These are phyloP conservation scores for Pseudofabraea citricarpa DNA, from an alignment of 2,329 filamentous ascomycete genomes.

Conservation along the genomic window DNA sequence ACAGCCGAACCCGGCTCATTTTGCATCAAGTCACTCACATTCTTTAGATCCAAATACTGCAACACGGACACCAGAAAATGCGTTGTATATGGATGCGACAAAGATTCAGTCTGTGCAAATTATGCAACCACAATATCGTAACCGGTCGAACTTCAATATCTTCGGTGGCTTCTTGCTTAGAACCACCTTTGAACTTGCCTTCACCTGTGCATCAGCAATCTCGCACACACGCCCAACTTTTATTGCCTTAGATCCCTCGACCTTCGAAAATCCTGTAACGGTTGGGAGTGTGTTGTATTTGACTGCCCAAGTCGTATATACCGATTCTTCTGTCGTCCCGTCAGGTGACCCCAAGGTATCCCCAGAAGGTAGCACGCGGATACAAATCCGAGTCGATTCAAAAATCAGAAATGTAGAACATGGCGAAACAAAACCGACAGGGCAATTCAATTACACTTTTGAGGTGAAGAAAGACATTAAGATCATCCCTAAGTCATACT, in stretches of 20 bases:
- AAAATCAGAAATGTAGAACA: slow-evolving; percentile 68
- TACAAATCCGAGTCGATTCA: slow-evolving; percentile 64
- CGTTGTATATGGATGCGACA: slow-evolving; percentile 58
- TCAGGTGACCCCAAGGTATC: slow-evolving; percentile 24
- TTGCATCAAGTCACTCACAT: background rate
- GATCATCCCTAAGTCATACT: slow-evolving; percentile 51
- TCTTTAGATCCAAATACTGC: slow-evolving; percentile 46
- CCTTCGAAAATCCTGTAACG: slow-evolving; percentile 67
- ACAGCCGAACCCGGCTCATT: too few relatives aligned
- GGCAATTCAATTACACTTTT: slow-evolving; percentile 71
- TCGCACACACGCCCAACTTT: slow-evolving; percentile 64
- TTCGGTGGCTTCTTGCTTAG: slow-evolving; percentile 69
- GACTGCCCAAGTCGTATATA: slow-evolving; percentile 63
- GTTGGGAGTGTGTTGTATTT: slow-evolving; percentile 68
- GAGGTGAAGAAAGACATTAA: slow-evolving; percentile 59
- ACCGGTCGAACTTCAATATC: slow-evolving; percentile 69
- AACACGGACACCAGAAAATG: slow-evolving; percentile 49
- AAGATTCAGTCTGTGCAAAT: slow-evolving; percentile 62
- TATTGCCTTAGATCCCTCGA: slow-evolving; percentile 64
- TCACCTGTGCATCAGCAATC: slow-evolving; percentile 65
- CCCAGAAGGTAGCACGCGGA: slow-evolving; percentile 46
- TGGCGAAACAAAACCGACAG: slow-evolving; percentile 60
- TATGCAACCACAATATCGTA: slow-evolving; percentile 69
- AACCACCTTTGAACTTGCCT: slow-evolving; percentile 67
- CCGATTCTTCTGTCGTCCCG: slow-evolving; percentile 48